Evolutionary conservation across 2,329 filamentous ascomycete genomes (phyloP), one percentile per base, ranked within the genome.

Genomic region (Stagonosporopsis tanaceti): DNA sequence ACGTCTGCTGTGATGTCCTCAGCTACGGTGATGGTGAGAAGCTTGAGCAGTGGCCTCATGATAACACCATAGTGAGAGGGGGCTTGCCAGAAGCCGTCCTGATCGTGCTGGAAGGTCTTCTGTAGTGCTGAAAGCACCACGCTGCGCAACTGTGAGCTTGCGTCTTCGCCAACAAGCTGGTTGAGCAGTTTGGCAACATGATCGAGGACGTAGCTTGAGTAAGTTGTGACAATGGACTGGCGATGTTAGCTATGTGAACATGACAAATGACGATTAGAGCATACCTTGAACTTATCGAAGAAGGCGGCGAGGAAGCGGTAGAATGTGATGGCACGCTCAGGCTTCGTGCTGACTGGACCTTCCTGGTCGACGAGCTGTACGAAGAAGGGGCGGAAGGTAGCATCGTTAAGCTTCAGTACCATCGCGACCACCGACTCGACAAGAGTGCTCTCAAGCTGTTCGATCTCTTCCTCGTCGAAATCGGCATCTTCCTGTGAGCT

Each of bases 361-460:
- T 69, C 85, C 90, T 93, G 97, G 55, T 96, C 92, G 42, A 96
- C 83, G n/a, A 97, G 80, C 63, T 89, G 87, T 15, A 88, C 84
- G 80, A 98, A 99, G 61, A 99, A 87, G 0, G 95, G 96, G 12
- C 93, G 85, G 86, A 99, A 99, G 0, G 90, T 87, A 0, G 90
- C 89, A 73, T 99, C 95, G 78, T 97, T 98, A 60, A 99, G 85
- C 81, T 98, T 98, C 81, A 96, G 92, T 51, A 97, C 90, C 88
- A 97, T 95, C 76, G 92, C 91, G 57, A 99, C 85, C 0, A 89
- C 86, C 12, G 90, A 87, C 9, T 89, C 85, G 71, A 92, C 89
- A 64, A 91, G 62, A 1, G 82, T 80, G 2, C 80, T 78, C 72
- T 96, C 92, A 12, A 92, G 80, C 39, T 82, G 80, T 20, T 81